Evolutionary conservation across 306 rosid genomes (phyloP), one percentile per base, ranked within the genome.

Genomic region (Vachellia pachyceras): DNA sequence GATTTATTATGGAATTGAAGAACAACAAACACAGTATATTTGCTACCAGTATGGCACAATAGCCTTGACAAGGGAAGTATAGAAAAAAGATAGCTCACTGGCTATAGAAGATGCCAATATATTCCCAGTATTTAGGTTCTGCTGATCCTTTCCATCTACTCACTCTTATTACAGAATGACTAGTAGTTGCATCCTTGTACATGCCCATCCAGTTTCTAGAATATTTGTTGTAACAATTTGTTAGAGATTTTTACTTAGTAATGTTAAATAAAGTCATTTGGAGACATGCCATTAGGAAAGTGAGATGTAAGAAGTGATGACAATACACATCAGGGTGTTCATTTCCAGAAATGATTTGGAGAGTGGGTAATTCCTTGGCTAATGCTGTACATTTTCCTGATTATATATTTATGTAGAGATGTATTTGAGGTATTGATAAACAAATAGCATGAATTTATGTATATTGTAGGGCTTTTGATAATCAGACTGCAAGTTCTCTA

Each of bases 401-500:
- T 54, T 55, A 54, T 54, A 14, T 54, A 20, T 20, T 5, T 7
- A 14, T 1, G 9, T 18, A 50, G 58, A 52, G 5, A 12, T 52
- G 18, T 50, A 50, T 15, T 50, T n/a, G 60, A 54, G 60, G 60
- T 46, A 14, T 46, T 46, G 52, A 46, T 46, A 46, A 46, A 46
- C 52, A 46, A 46, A 13, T 46, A 46, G 52, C 55, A 49, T 49
- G 55, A 10, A 7, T 49, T 49, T n/a, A n/a, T 49, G 55, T n/a
- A 49, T 15, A 42, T 52, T 35, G 33, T 44, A 46, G 60, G 22
- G 55, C 29, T n/a, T 42, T 75, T n/a, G 72, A 79, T 68, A 50
- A 33, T 82, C 45, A 42, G 47, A 39, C 47, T n/a, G 13, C 49
- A 33, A 41, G 60, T 49, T 79, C 29, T 75, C 25, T 15, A 14